phyloP scores from a whole-genome alignment of 352 stramenopile genomes.

The Albugo laibachii region DNA sequence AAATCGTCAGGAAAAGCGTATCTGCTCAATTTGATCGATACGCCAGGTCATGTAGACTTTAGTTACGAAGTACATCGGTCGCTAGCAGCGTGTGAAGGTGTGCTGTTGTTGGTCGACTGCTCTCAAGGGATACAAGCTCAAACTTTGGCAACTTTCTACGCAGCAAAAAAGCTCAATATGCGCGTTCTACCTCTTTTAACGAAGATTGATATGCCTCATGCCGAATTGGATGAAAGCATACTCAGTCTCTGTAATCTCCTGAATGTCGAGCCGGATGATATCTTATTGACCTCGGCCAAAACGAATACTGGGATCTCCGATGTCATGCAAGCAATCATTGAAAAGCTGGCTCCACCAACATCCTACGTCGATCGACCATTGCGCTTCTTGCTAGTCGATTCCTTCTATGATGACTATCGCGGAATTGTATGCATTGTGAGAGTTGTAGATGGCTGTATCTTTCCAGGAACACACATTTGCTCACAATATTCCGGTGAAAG shows the following conservation, averaged over 20 bases:
- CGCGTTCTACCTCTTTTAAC: constrained; percentile 93
- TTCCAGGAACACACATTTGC: constrained; percentile 61
- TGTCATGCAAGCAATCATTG: constrained; percentile 68
- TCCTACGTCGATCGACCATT: constrained; percentile 45
- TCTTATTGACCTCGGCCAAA: constrained; percentile 92
- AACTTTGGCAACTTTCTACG: constrained; percentile 92
- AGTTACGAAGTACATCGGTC: constrained; percentile 94
- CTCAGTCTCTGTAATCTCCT: constrained; percentile 55
- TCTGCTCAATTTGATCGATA: constrained; percentile 95
- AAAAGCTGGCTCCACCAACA: constrained; percentile 39
- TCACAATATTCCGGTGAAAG: constrained; percentile 59
- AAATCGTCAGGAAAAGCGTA: constrained; percentile 48
- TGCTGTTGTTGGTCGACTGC: constrained; percentile 94
- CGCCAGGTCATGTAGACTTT: constrained; percentile 95
- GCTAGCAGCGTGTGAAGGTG: constrained; percentile 91
- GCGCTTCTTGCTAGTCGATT: constrained; percentile 90
- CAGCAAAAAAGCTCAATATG: constrained; percentile 90
- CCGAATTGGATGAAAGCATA: constrained; percentile 82
- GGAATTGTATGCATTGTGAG: constrained; percentile 93
- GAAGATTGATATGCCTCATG: constrained; percentile 96
- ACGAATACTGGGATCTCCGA: constrained; percentile 78
- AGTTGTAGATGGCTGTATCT: constrained; percentile 81
- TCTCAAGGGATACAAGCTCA: constrained; percentile 97
- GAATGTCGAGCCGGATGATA: constrained; percentile 86
- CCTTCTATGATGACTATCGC: constrained; percentile 91